Evolutionary conservation across 257 asterid species (phyloP).

Genomic region (Lantana camara): DNA sequence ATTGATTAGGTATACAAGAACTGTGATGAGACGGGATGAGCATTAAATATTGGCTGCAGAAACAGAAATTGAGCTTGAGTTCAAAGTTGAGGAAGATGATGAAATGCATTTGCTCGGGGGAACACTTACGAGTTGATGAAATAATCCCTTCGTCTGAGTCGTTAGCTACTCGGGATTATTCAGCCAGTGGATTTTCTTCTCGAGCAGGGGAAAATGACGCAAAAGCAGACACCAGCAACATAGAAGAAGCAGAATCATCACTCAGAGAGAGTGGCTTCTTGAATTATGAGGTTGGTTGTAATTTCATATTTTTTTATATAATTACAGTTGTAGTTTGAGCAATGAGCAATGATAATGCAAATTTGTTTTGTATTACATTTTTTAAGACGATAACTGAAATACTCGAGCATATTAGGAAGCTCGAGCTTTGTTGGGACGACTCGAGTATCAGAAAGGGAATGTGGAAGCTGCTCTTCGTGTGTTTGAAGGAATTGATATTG

Average conservation of each 20-base stretch:
- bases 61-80: slow-evolving; percentile 45
- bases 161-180: slow-evolving; percentile 90
- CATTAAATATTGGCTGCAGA: slow-evolving; percentile 74
- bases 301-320: not conserved
- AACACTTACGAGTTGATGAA: slow-evolving; percentile 69
- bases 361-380: not conserved
- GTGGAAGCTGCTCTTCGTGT: slow-evolving; percentile 87
- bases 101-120: slow-evolving; percentile 97
- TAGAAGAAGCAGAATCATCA: slow-evolving; percentile 93
- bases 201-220: slow-evolving; percentile 72
- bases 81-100: slow-evolving; percentile 70
- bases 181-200: slow-evolving; percentile 87
- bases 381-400: too few species aligned
- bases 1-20: slow-evolving; percentile 33
- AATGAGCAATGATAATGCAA: not conserved
- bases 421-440: slow-evolving; percentile 90
- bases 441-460: slow-evolving; percentile 92
- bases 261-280: slow-evolving; percentile 90
- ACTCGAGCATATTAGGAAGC: slow-evolving; percentile 69
- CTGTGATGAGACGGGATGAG: slow-evolving; percentile 73
- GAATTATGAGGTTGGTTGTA: slow-evolving; percentile 77
- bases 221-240: slow-evolving; percentile 72
- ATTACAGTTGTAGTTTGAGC: not conserved
- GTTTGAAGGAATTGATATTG: slow-evolving; percentile 86
- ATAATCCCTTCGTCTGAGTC: slow-evolving; percentile 82